These are phyloP conservation scores for Podila epicladia DNA, from an alignment of 192 early-diverging fungal genomes.

Conservation along the genomic window DNA sequence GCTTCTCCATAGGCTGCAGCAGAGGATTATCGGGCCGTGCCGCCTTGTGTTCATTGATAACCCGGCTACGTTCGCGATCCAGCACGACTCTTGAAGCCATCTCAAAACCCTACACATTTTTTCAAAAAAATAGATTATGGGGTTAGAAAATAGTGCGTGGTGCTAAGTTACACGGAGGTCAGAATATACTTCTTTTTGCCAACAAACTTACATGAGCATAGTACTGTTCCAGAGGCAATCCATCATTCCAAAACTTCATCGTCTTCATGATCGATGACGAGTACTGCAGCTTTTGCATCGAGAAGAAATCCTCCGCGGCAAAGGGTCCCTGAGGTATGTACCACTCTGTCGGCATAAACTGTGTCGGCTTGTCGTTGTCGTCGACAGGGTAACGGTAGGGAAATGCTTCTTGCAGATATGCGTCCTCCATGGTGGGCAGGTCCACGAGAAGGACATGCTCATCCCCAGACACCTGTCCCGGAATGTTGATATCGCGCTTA, in stretches of 20 bases:
- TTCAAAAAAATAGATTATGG: neutral
- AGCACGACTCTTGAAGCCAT: slow-evolving; percentile 18
- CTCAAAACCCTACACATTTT: slow-evolving; percentile 18
- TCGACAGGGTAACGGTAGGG: neutral
- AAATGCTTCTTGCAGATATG: neutral
- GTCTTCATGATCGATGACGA: slow-evolving; percentile 5
- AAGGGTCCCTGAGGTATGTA: slow-evolving; percentile 14
- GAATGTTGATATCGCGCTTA: neutral
- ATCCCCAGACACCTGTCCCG: neutral
- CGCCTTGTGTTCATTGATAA: neutral
- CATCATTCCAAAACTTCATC: neutral
- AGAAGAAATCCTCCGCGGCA: slow-evolving; percentile 15
- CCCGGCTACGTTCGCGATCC: slow-evolving; percentile 12
- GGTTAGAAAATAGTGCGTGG: neutral
- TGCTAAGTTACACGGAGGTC: too few species aligned
- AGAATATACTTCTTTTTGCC: too few species aligned
- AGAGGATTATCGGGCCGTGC: neutral
- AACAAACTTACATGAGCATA: slow-evolving; percentile 15
- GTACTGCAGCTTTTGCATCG: slow-evolving; percentile 18
- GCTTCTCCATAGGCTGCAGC: too few species aligned
- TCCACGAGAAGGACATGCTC: neutral
- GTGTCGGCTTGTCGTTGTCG: neutral
- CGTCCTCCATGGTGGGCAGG: neutral
- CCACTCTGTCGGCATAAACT: slow-evolving; percentile 8
- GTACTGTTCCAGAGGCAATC: slow-evolving; percentile 28